phyloP scores from a whole-genome alignment of 1,284 basidiomycete genomes.

The Trametes sp. region DNA sequence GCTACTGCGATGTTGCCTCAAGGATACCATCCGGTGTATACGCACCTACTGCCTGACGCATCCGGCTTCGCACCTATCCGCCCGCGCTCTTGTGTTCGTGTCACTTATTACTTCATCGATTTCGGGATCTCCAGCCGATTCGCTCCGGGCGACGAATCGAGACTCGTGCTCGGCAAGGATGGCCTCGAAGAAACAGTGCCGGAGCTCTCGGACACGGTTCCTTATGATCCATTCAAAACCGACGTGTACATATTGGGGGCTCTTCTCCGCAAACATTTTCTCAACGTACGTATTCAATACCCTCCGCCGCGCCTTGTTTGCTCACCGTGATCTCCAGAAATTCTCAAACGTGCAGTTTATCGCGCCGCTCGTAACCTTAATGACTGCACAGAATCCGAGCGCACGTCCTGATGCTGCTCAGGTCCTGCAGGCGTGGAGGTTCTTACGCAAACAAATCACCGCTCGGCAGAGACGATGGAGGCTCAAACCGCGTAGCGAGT shows the following conservation, averaged over 20 bases:
- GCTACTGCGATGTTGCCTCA: constrained; percentile 32
- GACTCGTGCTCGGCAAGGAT: constrained; percentile 10
- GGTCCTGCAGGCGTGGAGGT: background rate
- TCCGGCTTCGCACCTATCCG: constrained; percentile 1
- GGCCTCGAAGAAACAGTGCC: constrained; percentile 38
- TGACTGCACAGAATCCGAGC: background rate
- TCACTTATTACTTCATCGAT: constrained; percentile 40
- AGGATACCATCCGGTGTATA: constrained; percentile 35
- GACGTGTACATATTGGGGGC: constrained; percentile 40
- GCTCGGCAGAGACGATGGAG: background rate
- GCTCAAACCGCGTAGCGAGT: background rate
- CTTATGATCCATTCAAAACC: constrained; percentile 43
- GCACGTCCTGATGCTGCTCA: background rate
- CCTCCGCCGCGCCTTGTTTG: background rate
- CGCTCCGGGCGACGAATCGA: constrained; percentile 1
- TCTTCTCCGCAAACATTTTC: constrained; percentile 12
- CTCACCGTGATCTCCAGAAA: background rate
- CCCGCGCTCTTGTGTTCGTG: constrained; percentile 10
- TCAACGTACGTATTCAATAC: background rate
- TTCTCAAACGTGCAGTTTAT: background rate
- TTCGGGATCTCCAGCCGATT: constrained; percentile 35
- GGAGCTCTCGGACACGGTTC: constrained; percentile 35
- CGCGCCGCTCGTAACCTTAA: background rate
- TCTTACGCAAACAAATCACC: background rate
- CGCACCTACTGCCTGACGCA: constrained; percentile 16